Evolutionary conservation across 2,329 filamentous ascomycete species (phyloP).

Genomic region (Fusarium metavorans): DNA sequence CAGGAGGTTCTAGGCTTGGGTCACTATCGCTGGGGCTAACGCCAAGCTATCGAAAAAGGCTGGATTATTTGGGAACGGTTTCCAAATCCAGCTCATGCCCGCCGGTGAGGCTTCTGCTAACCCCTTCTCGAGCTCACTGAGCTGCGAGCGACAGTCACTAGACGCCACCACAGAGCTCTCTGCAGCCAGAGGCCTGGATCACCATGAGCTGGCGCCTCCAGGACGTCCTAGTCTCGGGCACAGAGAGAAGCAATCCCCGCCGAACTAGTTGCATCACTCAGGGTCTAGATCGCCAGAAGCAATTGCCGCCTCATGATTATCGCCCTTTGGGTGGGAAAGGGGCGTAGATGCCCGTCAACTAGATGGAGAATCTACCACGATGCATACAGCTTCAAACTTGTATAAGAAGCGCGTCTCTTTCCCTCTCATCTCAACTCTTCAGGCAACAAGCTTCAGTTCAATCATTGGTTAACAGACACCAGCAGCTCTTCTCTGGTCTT

Average conservation of each 20-base stretch:
- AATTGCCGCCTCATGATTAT: neutral
- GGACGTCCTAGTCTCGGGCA: neutral
- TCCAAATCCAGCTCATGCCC: neutral
- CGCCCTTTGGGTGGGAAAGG: neutral
- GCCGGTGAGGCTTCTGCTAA: neutral
- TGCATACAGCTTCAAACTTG: neutral
- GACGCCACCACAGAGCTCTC: neutral
- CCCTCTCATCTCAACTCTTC: neutral
- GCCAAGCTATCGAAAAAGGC: constrained; percentile 2
- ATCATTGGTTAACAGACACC: neutral
- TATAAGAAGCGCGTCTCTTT: neutral
- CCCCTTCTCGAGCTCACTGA: neutral
- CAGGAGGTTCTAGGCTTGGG: neutral
- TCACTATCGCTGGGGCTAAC: neutral
- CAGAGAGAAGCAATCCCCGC: neutral
- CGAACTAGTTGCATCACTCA: neutral
- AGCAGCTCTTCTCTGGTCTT: neutral
- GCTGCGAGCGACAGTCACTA: neutral
- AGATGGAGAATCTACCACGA: neutral
- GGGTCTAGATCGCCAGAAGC: neutral
- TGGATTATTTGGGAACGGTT: neutral
- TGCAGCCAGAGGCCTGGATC: neutral
- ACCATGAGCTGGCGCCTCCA: neutral
- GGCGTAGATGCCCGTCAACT: neutral
- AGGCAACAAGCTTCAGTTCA: constrained; percentile 4